Base-by-base conservation (phyloP, 108 stramenopile species). In the Stephanodiscus minutulus region DNA sequence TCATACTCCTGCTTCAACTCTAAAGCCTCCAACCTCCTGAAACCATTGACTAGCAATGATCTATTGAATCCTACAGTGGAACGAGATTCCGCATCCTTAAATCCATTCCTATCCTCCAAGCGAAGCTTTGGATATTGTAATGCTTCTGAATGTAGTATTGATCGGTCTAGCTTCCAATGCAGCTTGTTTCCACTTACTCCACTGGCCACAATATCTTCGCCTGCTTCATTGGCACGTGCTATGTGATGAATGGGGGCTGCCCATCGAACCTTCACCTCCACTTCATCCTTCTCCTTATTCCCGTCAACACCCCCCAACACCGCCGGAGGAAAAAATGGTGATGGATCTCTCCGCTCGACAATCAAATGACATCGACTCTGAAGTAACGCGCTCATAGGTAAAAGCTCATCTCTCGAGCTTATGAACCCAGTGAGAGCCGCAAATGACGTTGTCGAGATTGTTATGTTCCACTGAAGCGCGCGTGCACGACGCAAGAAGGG, bases 291-390 rank as follows among this genome's bases (percentile, higher is more conserved):
- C 43, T 69, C 52, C 49, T 50, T 43, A 9, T 71, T 60, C 28
- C 27, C 44, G 28, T 41, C 53, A n/a, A 72, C 29, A 57, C 91
- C 94, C 21, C 87, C 88, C 67, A 92, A 80, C 6, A 92, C 39
- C 49, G 83, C 85, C 36, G 83, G 74, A 1, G 94, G 94, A 29
- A 82, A 85, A 72, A 83, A 89, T 3, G 94, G 90, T 54, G 90
- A 58, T 1, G 94, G 91, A 74, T 93, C 88, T 55, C 94, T 77
- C 57, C 77, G 84, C 75, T 95, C 91, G 21, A 92, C 86, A 65
- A 90, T 89, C 62, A 95, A 66, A 73, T 91, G 90, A 72, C 94
- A 95, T 33, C 88, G 87, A 58, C 81, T 91, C 71, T 89, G 91
- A 43, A 95, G 66, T 71, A 95, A 77, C 11, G 85, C 77, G 50